A percentile compares a stretch with the other conserved stretches of the same genome.
Evolutionary conservation across 2,329 filamentous ascomycete species (phyloP).

Genomic region (Cercospora sp.): DNA sequence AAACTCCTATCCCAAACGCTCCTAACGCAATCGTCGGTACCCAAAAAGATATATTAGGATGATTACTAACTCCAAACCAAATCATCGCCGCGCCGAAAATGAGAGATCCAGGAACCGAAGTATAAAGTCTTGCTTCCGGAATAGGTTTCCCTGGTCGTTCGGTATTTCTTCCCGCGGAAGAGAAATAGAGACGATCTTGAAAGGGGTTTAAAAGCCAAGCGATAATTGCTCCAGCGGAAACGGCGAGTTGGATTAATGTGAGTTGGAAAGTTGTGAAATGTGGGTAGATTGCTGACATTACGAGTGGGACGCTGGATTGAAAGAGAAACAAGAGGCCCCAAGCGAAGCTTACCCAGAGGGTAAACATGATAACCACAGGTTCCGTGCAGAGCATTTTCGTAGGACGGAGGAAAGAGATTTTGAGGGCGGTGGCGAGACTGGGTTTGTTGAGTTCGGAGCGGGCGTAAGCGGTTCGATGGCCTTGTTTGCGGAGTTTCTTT

Average conservation of each 20-base stretch:
- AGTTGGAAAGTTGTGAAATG: conserved; percentile 40
- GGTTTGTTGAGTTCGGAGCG: conserved; percentile 29
- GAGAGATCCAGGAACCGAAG: conserved; percentile 45
- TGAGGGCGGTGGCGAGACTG: conserved; percentile 24
- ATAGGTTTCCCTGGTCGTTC: conserved; percentile 33
- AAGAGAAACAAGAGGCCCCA: conserved; percentile 48
- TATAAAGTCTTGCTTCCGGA: conserved; percentile 46
- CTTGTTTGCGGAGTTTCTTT: conserved; percentile 27
- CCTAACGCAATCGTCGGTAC: conserved; percentile 51
- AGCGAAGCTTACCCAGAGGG: conserved; percentile 47
- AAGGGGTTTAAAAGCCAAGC: conserved; percentile 40
- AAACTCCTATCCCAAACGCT: conserved; percentile 54
- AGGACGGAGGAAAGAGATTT: conserved; percentile 34
- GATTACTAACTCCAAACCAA: conserved; percentile 54
- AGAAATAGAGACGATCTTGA: conserved; percentile 44
- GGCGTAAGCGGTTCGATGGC: conserved; percentile 27
- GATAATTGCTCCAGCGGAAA: conserved; percentile 45
- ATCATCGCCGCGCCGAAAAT: conserved; percentile 49
- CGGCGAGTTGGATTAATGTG: conserved; percentile 44
- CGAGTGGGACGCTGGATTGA: conserved; percentile 45
- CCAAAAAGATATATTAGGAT: conserved; percentile 39
- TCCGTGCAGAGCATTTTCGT: conserved; percentile 32
- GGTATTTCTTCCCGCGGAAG: conserved; percentile 36
- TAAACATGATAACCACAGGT: conserved; percentile 36
- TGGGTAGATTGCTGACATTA: conserved; percentile 40